A percentile compares a stretch with the other conserved stretches of the same genome.
Evolutionary conservation across 2,329 filamentous ascomycete genomes (phyloP).

Genomic region (Colletotrichum cordylinicola): DNA sequence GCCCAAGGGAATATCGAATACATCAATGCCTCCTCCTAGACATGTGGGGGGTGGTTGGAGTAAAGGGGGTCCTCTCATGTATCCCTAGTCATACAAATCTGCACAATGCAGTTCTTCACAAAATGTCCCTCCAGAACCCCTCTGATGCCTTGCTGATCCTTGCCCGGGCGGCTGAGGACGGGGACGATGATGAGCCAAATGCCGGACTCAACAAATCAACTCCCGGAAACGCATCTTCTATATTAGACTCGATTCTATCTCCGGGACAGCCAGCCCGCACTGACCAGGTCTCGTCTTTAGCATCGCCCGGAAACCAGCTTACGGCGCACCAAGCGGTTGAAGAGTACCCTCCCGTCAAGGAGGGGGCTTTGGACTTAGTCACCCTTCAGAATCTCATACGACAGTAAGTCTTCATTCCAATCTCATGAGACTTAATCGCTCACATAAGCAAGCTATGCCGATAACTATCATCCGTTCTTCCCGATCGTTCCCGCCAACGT

Average conservation of each 20-base stretch:
- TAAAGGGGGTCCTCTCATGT: no score
- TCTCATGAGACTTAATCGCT: background rate
- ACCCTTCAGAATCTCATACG: background rate
- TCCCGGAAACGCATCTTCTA: background rate
- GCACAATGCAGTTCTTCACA: no score
- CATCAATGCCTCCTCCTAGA: no score
- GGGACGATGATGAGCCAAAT: background rate
- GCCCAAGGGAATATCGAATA: no score
- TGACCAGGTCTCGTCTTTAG: background rate
- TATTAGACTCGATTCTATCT: background rate
- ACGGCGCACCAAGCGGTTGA: background rate
- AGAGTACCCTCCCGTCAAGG: background rate
- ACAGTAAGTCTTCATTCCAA: background rate
- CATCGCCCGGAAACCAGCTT: background rate
- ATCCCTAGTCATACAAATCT: no score
- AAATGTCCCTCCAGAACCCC: slow-evolving; percentile 10
- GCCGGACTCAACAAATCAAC: background rate
- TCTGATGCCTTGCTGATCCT: slow-evolving; percentile 16
- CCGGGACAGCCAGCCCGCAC: background rate
- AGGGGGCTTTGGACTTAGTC: background rate
- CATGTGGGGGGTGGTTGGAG: no score
- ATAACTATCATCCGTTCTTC: slow-evolving; percentile 73
- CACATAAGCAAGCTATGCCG: slow-evolving; percentile 56
- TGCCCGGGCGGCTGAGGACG: background rate
- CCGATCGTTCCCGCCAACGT: slow-evolving; percentile 64